Conservation (phyloP, 179 eudicot species). For the Actinidia polygama region DNA sequence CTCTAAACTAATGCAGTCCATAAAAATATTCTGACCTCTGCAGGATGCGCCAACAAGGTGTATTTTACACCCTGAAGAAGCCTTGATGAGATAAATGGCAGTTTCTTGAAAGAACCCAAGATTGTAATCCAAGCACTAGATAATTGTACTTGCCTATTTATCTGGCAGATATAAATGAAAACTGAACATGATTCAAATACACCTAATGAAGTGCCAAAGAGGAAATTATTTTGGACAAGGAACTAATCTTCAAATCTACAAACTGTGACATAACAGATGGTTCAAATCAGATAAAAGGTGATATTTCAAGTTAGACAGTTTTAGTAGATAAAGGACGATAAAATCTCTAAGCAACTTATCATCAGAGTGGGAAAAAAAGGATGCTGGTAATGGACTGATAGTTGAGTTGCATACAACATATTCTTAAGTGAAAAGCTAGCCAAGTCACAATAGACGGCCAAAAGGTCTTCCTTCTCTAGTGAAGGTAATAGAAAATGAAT, state of each 20-base stretch:
- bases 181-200: too few relatives aligned
- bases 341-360: not conserved
- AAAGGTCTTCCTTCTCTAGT: not conserved
- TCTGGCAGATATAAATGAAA: too few relatives aligned
- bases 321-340: not conserved
- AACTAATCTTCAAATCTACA: not conserved
- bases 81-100: not conserved
- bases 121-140: too few relatives aligned
- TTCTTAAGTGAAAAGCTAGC: not conserved
- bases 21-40: too few relatives aligned
- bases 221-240: not conserved
- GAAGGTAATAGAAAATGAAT: not conserved
- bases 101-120: too few relatives aligned
- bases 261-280: not conserved
- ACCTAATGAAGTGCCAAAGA: constrained; percentile 5
- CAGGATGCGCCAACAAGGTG: too few relatives aligned
- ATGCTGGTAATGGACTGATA: not conserved
- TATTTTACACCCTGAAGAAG: not conserved
- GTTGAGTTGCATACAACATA: not conserved
- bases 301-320: not conserved
- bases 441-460: not conserved
- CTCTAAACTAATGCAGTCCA: not conserved
- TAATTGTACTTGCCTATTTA: too few relatives aligned
- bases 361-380: not conserved
- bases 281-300: not conserved